Evolutionary conservation across 805 yeast genomes (phyloP).

Genomic region (Vanderwaltozyma tropicalis): DNA sequence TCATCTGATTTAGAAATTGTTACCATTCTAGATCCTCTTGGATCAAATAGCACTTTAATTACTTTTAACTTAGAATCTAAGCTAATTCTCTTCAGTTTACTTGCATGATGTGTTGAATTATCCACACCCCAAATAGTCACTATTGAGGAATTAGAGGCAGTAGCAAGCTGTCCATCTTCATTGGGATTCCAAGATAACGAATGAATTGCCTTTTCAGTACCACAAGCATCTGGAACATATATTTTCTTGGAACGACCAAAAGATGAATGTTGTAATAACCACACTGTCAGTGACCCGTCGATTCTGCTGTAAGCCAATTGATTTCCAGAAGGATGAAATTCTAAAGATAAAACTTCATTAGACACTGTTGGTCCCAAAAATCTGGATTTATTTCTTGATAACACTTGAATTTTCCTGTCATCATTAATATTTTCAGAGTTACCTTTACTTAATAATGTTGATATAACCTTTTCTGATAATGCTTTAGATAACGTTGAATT

Average conservation of each 20-base stretch:
- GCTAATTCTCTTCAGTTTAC: slow-evolving; percentile 10
- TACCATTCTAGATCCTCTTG: slow-evolving; percentile 38
- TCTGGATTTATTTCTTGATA: slow-evolving; percentile 15
- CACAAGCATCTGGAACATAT: slow-evolving; percentile 10
- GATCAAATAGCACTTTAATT: slow-evolving; percentile 29
- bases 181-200: slow-evolving; percentile 20
- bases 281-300: slow-evolving; percentile 25
- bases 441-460: slow-evolving; percentile 1
- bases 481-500: not conserved
- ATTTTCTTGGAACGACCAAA: slow-evolving; percentile 9
- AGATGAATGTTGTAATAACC: slow-evolving; percentile 10
- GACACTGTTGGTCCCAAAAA: slow-evolving; percentile 9
- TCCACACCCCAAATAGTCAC: slow-evolving; percentile 18
- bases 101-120: slow-evolving; percentile 5
- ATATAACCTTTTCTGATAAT: slow-evolving; percentile 2
- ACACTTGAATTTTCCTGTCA: slow-evolving; percentile 13
- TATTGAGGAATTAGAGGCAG: slow-evolving; percentile 15
- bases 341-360: slow-evolving; percentile 17
- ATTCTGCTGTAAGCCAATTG: slow-evolving; percentile 22
- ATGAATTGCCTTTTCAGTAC: slow-evolving; percentile 13
- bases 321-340: slow-evolving; percentile 21
- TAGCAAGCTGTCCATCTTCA: slow-evolving; percentile 15
- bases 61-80: slow-evolving; percentile 10
- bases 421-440: slow-evolving; percentile 13
- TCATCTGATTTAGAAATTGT: slow-evolving; percentile 34